Conservation (phyloP, 805 yeast species). For the Saturnispora quitensis region DNA sequence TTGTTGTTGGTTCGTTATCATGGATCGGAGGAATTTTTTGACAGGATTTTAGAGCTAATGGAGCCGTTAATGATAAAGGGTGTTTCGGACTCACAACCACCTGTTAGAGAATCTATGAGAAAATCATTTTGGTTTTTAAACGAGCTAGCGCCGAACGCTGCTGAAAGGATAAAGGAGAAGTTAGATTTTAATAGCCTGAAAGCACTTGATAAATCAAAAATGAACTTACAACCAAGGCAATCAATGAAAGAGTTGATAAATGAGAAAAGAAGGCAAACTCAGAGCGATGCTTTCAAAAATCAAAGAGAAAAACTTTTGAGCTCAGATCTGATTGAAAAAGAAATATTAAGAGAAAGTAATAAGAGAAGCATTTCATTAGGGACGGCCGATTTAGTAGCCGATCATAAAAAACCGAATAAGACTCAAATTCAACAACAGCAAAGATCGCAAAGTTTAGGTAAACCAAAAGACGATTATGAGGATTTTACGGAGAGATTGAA, state of each 20-base stretch:
- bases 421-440: constrained; percentile 1
- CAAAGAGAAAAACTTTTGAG: neutral
- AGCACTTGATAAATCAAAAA: constrained; percentile 50
- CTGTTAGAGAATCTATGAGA: constrained; percentile 70
- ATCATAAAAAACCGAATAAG: constrained; percentile 9
- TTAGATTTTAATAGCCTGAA: constrained; percentile 41
- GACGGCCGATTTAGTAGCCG: neutral
- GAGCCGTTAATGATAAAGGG: constrained; percentile 49
- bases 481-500: constrained; percentile 17
- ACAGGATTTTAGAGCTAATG: constrained; percentile 31
- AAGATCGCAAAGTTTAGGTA: neutral
- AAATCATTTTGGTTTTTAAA: constrained; percentile 63
- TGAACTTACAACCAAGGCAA: constrained; percentile 23
- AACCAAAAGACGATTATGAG: constrained; percentile 11
- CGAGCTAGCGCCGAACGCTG: constrained; percentile 43
- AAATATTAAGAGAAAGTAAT: neutral
- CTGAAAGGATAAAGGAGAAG: constrained; percentile 29
- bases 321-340: neutral
- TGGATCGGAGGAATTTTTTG: constrained; percentile 21
- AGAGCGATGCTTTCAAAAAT: neutral
- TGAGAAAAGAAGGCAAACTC: constrained; percentile 28
- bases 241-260: constrained; percentile 41
- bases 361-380: constrained; percentile 1
- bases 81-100: constrained; percentile 69
- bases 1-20: constrained; percentile 47